Evolutionary conservation across 202 grass and related monocot species (phyloP).

Genomic region (Musa balbisiana): DNA sequence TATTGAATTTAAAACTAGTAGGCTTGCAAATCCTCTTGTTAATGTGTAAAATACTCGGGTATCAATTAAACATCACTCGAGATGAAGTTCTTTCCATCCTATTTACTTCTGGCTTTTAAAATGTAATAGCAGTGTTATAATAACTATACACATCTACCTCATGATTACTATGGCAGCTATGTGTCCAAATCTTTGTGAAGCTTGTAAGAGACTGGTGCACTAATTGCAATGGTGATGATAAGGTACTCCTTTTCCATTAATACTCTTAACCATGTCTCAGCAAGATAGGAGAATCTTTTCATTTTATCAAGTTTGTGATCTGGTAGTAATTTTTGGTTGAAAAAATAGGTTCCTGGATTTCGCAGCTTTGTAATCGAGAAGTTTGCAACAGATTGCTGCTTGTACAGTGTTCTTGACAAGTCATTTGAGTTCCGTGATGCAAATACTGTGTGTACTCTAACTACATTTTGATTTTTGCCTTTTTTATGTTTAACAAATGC

Average conservation of each 20-base stretch:
- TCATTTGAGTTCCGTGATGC: conserved; percentile 91
- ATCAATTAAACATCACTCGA: too few species aligned
- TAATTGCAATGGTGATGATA: conserved; percentile 56
- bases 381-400: conserved; percentile 72
- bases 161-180: conserved; percentile 45
- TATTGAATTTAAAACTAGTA: background rate
- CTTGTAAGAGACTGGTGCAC: conserved; percentile 93
- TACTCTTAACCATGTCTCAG: background rate
- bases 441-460: conserved; percentile 51
- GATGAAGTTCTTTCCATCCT: too few species aligned
- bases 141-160: conserved; percentile 17
- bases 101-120: too few species aligned
- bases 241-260: conserved; percentile 34
- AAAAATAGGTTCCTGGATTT: conserved; percentile 68
- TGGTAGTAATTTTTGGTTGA: too few species aligned
- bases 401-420: conserved; percentile 88
- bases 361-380: conserved; percentile 79
- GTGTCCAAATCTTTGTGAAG: conserved; percentile 88
- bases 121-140: background rate
- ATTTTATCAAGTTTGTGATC: conserved; percentile 8
- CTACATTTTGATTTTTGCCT: conserved; percentile 3
- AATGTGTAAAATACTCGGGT: too few species aligned
- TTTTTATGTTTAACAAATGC: background rate
- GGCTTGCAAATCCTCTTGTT: too few species aligned
- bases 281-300: background rate